Conservation (phyloP, 73 alveolate genomes). For the Symbiodinium pilosum region DNA sequence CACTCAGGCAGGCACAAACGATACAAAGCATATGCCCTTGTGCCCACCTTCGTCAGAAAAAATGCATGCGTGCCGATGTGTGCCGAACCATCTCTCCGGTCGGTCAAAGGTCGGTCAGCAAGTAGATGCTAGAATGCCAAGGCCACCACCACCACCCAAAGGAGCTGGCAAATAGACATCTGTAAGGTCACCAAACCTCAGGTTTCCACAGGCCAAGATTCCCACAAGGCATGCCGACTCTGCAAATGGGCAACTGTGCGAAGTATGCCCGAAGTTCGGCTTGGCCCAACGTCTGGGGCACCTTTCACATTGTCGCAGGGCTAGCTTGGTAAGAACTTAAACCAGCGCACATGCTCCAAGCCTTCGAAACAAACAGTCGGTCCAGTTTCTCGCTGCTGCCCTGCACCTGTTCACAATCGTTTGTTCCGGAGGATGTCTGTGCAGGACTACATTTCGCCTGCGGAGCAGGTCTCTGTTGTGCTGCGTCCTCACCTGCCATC, state of each 20-base stretch:
- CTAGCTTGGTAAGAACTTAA: too few relatives aligned
- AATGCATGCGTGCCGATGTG: too few relatives aligned
- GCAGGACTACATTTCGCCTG: background rate
- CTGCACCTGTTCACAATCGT: background rate
- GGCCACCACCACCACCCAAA: conserved; percentile 57
- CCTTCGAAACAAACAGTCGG: conserved; percentile 79
- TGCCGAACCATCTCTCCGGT: too few relatives aligned
- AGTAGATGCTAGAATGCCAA: background rate
- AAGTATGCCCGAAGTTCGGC: conserved; percentile 61
- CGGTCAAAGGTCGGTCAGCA: too few relatives aligned
- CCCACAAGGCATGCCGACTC: background rate
- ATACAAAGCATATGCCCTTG: conserved; percentile 82
- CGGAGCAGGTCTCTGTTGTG: background rate
- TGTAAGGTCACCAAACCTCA: conserved; percentile 83
- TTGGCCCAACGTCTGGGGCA: conserved; percentile 92
- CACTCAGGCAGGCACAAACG: background rate
- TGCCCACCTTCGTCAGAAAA: too few relatives aligned
- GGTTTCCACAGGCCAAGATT: background rate
- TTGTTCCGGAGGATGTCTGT: background rate
- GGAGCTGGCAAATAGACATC: conserved; percentile 76
- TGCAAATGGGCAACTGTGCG: conserved; percentile 29
- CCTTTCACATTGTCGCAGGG: background rate
- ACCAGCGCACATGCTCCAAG: background rate
- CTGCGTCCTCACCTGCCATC: background rate
- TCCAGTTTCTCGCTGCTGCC: background rate